phyloP scores from a whole-genome alignment of 495 filamentous ascomycete species.

The Pseudoneurospora amorphoporcata region DNA sequence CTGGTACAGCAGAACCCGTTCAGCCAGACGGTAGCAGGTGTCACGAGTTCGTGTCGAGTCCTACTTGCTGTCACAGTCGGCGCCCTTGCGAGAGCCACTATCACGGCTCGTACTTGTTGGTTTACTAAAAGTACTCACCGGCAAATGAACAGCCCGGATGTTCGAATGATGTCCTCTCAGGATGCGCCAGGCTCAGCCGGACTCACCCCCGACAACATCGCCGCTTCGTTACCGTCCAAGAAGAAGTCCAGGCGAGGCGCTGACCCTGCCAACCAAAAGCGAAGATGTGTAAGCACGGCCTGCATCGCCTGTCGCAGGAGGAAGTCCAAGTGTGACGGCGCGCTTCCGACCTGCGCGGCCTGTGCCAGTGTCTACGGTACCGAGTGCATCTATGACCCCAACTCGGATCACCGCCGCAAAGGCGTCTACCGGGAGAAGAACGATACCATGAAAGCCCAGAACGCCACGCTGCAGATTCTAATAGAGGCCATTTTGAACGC shows the following conservation, averaged over 20 bases:
- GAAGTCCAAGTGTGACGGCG: conserved; percentile 94
- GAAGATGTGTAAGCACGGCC: conserved; percentile 85
- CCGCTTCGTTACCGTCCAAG: conserved; percentile 23
- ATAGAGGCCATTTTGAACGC: conserved; percentile 90
- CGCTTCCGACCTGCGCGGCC: conserved; percentile 83
- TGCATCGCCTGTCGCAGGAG: conserved; percentile 86
- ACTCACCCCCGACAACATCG: background rate
- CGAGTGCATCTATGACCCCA: conserved; percentile 87
- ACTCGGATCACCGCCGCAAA: conserved; percentile 89
- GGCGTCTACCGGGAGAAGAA: conserved; percentile 95
- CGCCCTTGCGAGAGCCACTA: background rate
- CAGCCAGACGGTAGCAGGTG: background rate
- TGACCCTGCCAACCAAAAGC: conserved; percentile 50
- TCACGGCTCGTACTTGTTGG: background rate
- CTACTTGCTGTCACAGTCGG: background rate
- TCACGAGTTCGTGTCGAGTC: background rate
- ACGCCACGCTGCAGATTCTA: conserved; percentile 81
- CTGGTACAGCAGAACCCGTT: background rate
- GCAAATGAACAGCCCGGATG: background rate
- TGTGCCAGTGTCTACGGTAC: conserved; percentile 94
- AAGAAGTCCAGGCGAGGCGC: conserved; percentile 41
- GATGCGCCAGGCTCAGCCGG: conserved; percentile 21
- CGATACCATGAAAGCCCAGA: conserved; percentile 76
- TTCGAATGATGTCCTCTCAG: background rate
- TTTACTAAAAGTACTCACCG: background rate